Base-by-base conservation (phyloP, 371 early-diverging fungal species). In the Gilbertella persicaria region DNA sequence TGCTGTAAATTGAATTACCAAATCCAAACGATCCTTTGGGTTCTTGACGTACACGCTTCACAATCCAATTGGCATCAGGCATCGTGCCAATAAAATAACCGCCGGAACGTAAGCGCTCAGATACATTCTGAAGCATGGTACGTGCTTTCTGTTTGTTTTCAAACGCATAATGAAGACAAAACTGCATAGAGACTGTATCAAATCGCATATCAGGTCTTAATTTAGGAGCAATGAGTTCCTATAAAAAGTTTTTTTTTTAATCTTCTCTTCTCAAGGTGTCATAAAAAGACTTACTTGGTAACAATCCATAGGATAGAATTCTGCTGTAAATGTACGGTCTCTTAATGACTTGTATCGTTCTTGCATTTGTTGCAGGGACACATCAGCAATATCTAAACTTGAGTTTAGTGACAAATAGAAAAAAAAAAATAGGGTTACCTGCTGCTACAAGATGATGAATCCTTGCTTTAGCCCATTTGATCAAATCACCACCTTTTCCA, bases 401-500 rank as follows among this genome's bases (percentile, higher is more conserved):
- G 5, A 9, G 9, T 17, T n/a, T 17, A n/a, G 16, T 8, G 7
- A 28, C 17, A 28, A 28, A 28, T 5, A 28, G 9, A 28, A 28
- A 28, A 28, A 28, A 28, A 28, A 28, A 28, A 28, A 28, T 5
- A 28, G 4, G 5, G 9, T 28, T 33, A 85, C 84, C 86, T 50
- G 82, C 76, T 38, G 94, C 95, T 9, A 94, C 83, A 23, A 91
- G 78, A 39, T 84, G 74, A 23, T 66, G 61, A 14, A 97, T 90
- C 14, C 71, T 56, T 3, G 90, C 90, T 53, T 86, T 84, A 8
- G 78, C 64, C 93, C 92, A 97, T 64, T 99, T 99, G 30, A 81
- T 68, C 48, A 99, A 70, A 74, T 99, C 99, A n/a, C 99, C 99
- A 20, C 99, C 99, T 77, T 99, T 99, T 5, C 99, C 99, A 66